Evolutionary conservation across 139 green algal species (phyloP).

Genomic region (Parachlorella kessleri): DNA sequence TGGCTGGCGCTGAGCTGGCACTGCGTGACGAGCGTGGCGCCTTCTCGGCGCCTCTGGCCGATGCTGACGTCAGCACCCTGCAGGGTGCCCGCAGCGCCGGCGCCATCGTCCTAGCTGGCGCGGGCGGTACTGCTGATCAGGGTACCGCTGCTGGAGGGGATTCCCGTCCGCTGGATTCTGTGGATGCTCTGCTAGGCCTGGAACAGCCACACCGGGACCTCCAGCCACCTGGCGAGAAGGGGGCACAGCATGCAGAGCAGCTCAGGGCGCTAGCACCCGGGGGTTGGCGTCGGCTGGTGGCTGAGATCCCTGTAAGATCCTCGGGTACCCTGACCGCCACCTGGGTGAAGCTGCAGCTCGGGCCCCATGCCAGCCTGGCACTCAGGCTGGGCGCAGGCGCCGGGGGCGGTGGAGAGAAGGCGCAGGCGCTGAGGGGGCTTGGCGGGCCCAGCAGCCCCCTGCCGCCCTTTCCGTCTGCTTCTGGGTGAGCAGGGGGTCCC

Average conservation of each 20-base stretch:
- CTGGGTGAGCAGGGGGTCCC: conserved; percentile 5
- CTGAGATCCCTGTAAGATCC: conserved; percentile 5
- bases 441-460: background rate
- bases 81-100: background rate
- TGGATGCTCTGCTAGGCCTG: too few species aligned
- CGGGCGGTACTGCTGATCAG: too few species aligned
- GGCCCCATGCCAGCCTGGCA: background rate
- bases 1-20: conserved; percentile 8
- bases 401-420: background rate
- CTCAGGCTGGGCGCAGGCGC: background rate
- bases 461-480: conserved; percentile 1
- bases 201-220: too few species aligned
- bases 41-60: conserved; percentile 7
- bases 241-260: too few species aligned
- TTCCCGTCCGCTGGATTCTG: too few species aligned
- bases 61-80: background rate
- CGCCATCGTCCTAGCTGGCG: background rate
- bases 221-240: too few species aligned
- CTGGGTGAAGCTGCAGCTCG: background rate
- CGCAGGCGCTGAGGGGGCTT: background rate
- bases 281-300: conserved; percentile 9
- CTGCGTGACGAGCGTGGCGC: background rate
- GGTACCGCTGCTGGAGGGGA: too few species aligned
- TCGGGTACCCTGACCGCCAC: conserved; percentile 10
- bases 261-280: too few species aligned